phyloP scores from a whole-genome alignment of 495 filamentous ascomycete genomes.

The Neurospora tetraspora region DNA sequence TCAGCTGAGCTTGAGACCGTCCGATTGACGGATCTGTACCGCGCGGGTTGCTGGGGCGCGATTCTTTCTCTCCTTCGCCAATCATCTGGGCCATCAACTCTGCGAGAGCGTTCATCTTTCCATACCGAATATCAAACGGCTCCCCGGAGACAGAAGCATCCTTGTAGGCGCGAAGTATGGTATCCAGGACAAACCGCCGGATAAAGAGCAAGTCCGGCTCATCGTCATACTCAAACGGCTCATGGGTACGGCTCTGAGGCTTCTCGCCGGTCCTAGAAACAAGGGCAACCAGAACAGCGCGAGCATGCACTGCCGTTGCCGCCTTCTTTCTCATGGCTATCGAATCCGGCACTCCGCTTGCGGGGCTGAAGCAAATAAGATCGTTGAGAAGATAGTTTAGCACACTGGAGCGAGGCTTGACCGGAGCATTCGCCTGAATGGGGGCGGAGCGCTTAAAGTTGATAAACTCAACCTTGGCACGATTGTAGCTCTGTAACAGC shows the following conservation, averaged over 20 bases:
- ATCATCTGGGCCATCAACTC: conserved; percentile 93
- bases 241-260: conserved; percentile 33
- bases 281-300: conserved; percentile 75
- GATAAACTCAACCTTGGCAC: conserved; percentile 95
- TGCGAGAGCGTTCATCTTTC: conserved; percentile 70
- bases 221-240: conserved; percentile 57
- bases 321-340: conserved; percentile 70
- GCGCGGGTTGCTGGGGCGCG: conserved; percentile 28
- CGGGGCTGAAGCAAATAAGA: conserved; percentile 67
- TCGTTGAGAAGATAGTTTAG: conserved; percentile 87
- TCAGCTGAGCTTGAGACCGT: conserved; percentile 61
- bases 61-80: conserved; percentile 57
- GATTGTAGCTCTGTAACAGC: conserved; percentile 84
- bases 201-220: conserved; percentile 86
- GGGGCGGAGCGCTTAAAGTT: conserved; percentile 90
- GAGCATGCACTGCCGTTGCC: conserved; percentile 74
- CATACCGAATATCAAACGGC: conserved; percentile 75
- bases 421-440: conserved; percentile 67
- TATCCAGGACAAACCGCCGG: conserved; percentile 88
- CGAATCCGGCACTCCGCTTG: conserved; percentile 60
- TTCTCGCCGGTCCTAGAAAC: conserved; percentile 78
- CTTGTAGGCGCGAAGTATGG: conserved; percentile 82
- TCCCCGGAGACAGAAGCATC: conserved; percentile 75
- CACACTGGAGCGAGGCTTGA: conserved; percentile 86
- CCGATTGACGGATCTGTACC: conserved; percentile 20